Percentiles rank a stretch among this genome's conserved stretches.
Conservation (phyloP, 495 filamentous ascomycete species). For the Viridothelium virens region DNA sequence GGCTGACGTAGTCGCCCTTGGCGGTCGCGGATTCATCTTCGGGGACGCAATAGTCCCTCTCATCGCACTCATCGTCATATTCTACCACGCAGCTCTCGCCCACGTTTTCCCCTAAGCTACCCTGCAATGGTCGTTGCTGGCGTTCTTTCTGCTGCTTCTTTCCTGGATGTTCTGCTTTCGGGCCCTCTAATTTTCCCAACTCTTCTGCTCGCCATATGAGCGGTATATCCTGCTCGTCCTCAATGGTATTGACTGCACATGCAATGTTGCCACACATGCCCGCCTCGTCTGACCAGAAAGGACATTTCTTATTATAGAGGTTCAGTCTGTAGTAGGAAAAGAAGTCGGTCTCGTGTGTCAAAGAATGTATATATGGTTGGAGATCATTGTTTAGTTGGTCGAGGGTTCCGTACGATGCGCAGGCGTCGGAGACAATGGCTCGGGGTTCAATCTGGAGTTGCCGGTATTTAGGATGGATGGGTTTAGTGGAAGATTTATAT, state of each 20-base stretch:
- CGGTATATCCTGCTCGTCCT: slow-evolving; percentile 90
- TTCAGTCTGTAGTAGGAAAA: slow-evolving; percentile 96
- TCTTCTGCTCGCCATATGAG: slow-evolving; percentile 85
- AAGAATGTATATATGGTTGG: slow-evolving; percentile 67
- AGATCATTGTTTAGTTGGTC: slow-evolving; percentile 73
- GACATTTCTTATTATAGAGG: slow-evolving; percentile 90
- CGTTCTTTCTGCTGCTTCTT: slow-evolving; percentile 59
- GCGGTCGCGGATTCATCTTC: slow-evolving; percentile 81
- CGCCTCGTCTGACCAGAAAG: slow-evolving; percentile 89
- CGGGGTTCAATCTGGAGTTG: slow-evolving; percentile 52
- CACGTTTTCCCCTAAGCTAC: slow-evolving; percentile 73
- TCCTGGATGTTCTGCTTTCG: slow-evolving; percentile 79
- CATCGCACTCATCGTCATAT: slow-evolving; percentile 96
- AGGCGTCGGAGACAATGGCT: slow-evolving; percentile 73
- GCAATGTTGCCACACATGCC: slow-evolving; percentile 97
- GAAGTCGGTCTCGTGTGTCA: slow-evolving; percentile 87
- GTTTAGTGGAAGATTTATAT: slow-evolving; percentile 15
- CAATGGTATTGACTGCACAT: slow-evolving; percentile 92
- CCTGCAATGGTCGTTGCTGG: slow-evolving; percentile 64
- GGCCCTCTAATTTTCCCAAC: slow-evolving; percentile 86
- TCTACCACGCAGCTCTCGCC: slow-evolving; percentile 95
- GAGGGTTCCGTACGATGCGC: slow-evolving; percentile 83
- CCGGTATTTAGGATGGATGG: slow-evolving; percentile 21
- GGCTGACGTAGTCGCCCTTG: slow-evolving; percentile 93
- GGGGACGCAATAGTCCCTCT: slow-evolving; percentile 92